Conservation (phyloP, 345 rosid species). For the Citrus sp. region DNA sequence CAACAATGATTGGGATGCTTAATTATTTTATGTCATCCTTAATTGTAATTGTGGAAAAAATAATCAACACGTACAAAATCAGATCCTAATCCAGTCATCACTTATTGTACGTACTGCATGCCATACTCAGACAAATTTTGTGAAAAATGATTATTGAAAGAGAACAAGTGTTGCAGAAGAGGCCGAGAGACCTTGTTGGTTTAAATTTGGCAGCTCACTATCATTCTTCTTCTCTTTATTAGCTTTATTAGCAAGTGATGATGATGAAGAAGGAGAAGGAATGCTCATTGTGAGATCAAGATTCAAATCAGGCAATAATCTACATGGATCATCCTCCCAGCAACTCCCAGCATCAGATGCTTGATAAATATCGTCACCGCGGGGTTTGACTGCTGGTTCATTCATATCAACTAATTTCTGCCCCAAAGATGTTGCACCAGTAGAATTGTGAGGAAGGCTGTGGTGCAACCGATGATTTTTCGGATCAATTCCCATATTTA, state of each 20-base stretch:
- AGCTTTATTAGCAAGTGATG: neutral
- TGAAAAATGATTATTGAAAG: constrained; percentile 7
- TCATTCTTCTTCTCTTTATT: neutral
- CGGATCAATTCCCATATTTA: constrained; percentile 75
- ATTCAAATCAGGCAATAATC: constrained; percentile 44
- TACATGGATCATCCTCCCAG: constrained; percentile 25
- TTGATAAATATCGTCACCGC: constrained; percentile 15
- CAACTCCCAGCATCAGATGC: constrained; percentile 37
- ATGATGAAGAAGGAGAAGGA: neutral
- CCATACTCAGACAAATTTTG: too few species aligned
- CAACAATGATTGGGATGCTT: too few species aligned
- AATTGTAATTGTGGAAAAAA: neutral
- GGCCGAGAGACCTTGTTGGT: neutral
- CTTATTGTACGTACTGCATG: too few species aligned
- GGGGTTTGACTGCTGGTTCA: neutral
- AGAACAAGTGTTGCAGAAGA: constrained; percentile 16
- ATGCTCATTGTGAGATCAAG: constrained; percentile 29
- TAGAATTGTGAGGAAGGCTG: constrained; percentile 17
- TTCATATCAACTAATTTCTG: neutral
- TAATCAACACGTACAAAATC: neutral
- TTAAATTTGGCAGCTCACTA: neutral
- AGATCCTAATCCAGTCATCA: neutral
- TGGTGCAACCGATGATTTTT: constrained; percentile 55
- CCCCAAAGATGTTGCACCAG: constrained; percentile 23
- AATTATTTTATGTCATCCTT: neutral